Percentiles rank a stretch among this genome's conserved stretches.
phyloP scores from a whole-genome alignment of 1,139 yeast genomes.

The Geotrichum carabidarum region DNA sequence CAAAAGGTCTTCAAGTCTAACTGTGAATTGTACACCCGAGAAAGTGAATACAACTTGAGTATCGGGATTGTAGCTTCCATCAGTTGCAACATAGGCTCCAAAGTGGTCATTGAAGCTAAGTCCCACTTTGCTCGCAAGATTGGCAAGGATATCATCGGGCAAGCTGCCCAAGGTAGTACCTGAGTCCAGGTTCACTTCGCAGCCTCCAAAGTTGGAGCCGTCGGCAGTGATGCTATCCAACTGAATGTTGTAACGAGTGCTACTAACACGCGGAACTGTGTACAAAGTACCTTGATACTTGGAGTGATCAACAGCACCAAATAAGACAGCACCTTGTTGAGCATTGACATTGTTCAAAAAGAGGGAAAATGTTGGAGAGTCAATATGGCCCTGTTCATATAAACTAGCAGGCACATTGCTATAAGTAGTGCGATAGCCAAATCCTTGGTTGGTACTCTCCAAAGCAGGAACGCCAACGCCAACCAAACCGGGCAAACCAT shows the following conservation, averaged over 20 bases:
- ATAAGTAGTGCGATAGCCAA: constrained; percentile 18
- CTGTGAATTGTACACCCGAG: constrained; percentile 24
- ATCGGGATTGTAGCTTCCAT: constrained; percentile 10
- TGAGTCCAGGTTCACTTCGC: constrained; percentile 25
- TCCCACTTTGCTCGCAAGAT: constrained; percentile 20
- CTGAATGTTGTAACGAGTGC: constrained; percentile 18
- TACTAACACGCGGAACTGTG: constrained; percentile 23
- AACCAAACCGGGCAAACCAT: constrained; percentile 28
- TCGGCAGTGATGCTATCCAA: constrained; percentile 19
- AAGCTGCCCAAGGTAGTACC: constrained; percentile 31
- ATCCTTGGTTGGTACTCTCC: constrained; percentile 21
- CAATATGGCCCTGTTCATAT: constrained; percentile 42
- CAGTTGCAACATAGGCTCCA: constrained; percentile 11
- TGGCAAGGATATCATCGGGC: constrained; percentile 20
- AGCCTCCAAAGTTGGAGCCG: constrained; percentile 13
- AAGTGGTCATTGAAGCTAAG: constrained; percentile 19
- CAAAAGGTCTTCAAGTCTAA: constrained; percentile 23
- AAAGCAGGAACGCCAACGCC: constrained; percentile 26
- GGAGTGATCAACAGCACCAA: constrained; percentile 50
- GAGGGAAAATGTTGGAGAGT: constrained; percentile 44
- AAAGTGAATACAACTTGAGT: constrained; percentile 21
- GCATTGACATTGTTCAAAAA: constrained; percentile 25
- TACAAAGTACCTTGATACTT: constrained; percentile 42
- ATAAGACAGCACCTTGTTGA: constrained; percentile 40
- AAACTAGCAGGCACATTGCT: constrained; percentile 26